phyloP scores from a whole-genome alignment of 495 filamentous ascomycete genomes.

The Aspergillus panamensis region DNA sequence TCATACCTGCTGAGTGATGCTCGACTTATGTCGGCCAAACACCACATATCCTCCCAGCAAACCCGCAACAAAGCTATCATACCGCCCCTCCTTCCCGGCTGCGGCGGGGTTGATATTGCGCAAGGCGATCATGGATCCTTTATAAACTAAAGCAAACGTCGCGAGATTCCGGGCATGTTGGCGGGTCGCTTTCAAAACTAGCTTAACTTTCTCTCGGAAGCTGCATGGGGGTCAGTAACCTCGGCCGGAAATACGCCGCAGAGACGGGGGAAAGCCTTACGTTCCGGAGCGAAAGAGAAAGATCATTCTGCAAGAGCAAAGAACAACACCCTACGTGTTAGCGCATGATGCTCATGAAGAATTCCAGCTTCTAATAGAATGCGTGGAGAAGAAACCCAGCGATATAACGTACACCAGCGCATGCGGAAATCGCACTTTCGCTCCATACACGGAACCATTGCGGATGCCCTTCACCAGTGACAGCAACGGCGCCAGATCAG shows the following conservation, averaged over 20 bases:
- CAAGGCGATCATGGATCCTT: constrained; percentile 68
- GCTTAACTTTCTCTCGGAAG: constrained; percentile 69
- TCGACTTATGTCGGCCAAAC: constrained; percentile 79
- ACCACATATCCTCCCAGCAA: constrained; percentile 87
- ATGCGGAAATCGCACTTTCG: constrained; percentile 98
- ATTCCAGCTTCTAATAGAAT: neutral
- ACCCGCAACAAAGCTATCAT: constrained; percentile 86
- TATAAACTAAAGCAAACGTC: constrained; percentile 87
- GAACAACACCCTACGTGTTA: constrained; percentile 6
- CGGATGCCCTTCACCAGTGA: constrained; percentile 83
- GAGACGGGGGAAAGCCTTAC: constrained; percentile 40
- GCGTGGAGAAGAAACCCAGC: neutral
- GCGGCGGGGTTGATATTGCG: constrained; percentile 58
- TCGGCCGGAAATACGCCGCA: neutral
- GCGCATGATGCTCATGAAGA: neutral
- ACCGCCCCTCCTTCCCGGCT: constrained; percentile 62
- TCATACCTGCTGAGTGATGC: constrained; percentile 79
- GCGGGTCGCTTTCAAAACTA: constrained; percentile 80
- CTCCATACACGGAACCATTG: constrained; percentile 95
- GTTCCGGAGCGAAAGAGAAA: constrained; percentile 91
- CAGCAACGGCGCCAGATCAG: constrained; percentile 75
- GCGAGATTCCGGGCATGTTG: constrained; percentile 90
- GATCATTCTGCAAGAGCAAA: constrained; percentile 63
- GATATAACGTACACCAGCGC: constrained; percentile 72
- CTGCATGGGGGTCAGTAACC: constrained; percentile 35